phyloP scores from a whole-genome alignment of 352 stramenopile genomes.

The Phytophthora hibernalis region DNA sequence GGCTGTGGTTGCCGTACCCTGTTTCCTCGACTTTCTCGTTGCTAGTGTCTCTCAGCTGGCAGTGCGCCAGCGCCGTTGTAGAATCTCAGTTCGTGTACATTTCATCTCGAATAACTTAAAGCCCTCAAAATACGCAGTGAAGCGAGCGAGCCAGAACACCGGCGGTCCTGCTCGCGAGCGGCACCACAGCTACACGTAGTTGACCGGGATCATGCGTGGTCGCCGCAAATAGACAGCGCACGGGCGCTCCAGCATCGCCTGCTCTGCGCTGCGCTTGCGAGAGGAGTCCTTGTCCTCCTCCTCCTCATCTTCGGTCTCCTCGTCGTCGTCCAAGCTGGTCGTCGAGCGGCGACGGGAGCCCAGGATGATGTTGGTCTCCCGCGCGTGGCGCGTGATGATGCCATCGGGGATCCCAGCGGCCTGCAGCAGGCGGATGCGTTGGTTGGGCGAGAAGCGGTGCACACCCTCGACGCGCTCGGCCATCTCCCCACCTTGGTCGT shows the following conservation, averaged over 20 bases:
- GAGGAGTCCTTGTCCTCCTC: constrained; percentile 7
- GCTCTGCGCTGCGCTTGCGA: constrained; percentile 55
- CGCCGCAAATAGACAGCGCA: constrained; percentile 56
- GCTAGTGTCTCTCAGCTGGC: constrained; percentile 21
- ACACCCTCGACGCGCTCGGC: constrained; percentile 70
- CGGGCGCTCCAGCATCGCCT: constrained; percentile 51
- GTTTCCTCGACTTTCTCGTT: constrained; percentile 23
- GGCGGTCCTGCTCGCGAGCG: constrained; percentile 1
- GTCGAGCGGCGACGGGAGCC: constrained; percentile 54
- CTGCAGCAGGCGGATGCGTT: constrained; percentile 65
- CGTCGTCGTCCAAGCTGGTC: constrained; percentile 23
- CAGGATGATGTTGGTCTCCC: constrained; percentile 75
- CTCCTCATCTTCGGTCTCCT: constrained; percentile 24
- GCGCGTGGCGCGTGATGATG: constrained; percentile 72
- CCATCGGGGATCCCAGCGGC: constrained; percentile 60
- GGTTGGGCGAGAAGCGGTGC: constrained; percentile 63
- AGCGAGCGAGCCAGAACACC: constrained; percentile 9
- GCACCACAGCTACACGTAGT: constrained; percentile 51
- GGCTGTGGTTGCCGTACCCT: constrained; percentile 8
- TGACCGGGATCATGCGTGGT: constrained; percentile 73
- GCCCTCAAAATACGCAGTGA: constrained; percentile 16
- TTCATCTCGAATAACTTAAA: constrained; percentile 38
- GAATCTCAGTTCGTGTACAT: constrained; percentile 29
- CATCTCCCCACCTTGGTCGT: constrained; percentile 77
- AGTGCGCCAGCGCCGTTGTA: constrained; percentile 14